A percentile compares a stretch with the other conserved stretches of the same genome.
Evolutionary conservation across 2,329 filamentous ascomycete species (phyloP).

Genomic region (Coniosporium uncinatum): DNA sequence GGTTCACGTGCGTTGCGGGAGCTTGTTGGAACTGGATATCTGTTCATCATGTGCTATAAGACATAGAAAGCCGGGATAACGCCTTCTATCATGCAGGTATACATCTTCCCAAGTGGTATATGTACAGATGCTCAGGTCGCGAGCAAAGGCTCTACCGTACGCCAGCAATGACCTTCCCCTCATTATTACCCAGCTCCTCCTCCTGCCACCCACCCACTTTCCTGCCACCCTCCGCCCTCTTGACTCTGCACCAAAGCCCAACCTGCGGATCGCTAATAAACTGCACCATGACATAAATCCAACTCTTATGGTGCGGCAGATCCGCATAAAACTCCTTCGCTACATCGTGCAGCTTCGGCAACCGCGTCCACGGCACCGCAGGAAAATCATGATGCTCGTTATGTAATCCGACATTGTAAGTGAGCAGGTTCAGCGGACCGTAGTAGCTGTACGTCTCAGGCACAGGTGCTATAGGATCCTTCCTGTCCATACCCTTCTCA

Average conservation of each 20-base stretch:
- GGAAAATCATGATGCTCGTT: constrained; percentile 99
- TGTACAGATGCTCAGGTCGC: too few species aligned
- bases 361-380: constrained; percentile 87
- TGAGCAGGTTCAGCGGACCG: constrained; percentile 83
- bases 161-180: constrained; percentile 33
- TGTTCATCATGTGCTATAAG: too few species aligned
- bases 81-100: too few species aligned
- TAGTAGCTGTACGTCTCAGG: constrained; percentile 99
- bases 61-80: too few species aligned
- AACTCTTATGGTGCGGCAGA: constrained; percentile 82
- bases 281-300: constrained; percentile 90
- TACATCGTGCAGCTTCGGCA: constrained; percentile 71
- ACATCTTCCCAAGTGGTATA: too few species aligned
- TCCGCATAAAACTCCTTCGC: constrained; percentile 90
- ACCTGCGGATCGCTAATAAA: constrained; percentile 91
- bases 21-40: too few species aligned
- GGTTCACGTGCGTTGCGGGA: too few species aligned
- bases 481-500: constrained; percentile 44
- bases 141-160: constrained; percentile 20
- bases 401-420: constrained; percentile 96
- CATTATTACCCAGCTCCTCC: constrained; percentile 40
- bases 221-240: constrained; percentile 74
- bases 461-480: constrained; percentile 49
- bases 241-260: constrained; percentile 87
- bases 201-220: constrained; percentile 45